Evolutionary conservation across 768 basidiomycete genomes (phyloP).

Genomic region (Tubosaeta brunneosetosa): DNA sequence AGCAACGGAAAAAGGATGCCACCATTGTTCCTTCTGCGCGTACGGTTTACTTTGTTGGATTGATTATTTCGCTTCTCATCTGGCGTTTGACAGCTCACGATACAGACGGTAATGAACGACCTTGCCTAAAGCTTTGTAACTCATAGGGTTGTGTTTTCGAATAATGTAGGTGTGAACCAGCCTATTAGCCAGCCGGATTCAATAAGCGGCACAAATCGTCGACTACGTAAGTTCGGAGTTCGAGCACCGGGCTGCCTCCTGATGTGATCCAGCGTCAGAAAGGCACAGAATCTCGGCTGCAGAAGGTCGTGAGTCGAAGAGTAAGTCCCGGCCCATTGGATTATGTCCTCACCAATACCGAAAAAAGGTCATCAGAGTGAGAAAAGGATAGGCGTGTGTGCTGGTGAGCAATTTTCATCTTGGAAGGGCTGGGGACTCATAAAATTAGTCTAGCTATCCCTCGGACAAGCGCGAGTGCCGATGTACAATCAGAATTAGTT

Average conservation of each 20-base stretch:
- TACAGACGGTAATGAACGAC: constrained; percentile 4
- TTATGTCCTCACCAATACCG: constrained; percentile 3
- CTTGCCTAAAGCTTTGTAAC: not conserved
- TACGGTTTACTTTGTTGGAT: constrained; percentile 3
- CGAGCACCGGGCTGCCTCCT: not conserved
- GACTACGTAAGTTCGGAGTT: constrained; percentile 9
- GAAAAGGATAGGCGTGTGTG: constrained; percentile 6
- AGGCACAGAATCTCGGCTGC: not conserved
- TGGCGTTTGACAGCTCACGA: constrained; percentile 1
- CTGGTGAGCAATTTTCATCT: constrained; percentile 12
- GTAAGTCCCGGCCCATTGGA: constrained; percentile 6
- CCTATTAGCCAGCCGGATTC: not conserved
- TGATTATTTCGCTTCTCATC: not conserved
- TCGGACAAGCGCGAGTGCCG: constrained; percentile 14
- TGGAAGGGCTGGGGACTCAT: constrained; percentile 12
- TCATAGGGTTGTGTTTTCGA: not conserved
- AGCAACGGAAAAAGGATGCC: constrained; percentile 7
- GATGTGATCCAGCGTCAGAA: constrained; percentile 1
- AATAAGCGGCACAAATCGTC: not conserved
- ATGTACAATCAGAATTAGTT: constrained; percentile 15
- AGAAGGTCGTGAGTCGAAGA: not conserved
- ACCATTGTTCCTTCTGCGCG: not conserved
- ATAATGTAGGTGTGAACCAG: constrained; percentile 5
- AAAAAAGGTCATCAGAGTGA: constrained; percentile 5
- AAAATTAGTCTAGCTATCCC: constrained; percentile 21